phyloP scores from a whole-genome alignment of 345 rosid species.

The Moricandia moricandioides region DNA sequence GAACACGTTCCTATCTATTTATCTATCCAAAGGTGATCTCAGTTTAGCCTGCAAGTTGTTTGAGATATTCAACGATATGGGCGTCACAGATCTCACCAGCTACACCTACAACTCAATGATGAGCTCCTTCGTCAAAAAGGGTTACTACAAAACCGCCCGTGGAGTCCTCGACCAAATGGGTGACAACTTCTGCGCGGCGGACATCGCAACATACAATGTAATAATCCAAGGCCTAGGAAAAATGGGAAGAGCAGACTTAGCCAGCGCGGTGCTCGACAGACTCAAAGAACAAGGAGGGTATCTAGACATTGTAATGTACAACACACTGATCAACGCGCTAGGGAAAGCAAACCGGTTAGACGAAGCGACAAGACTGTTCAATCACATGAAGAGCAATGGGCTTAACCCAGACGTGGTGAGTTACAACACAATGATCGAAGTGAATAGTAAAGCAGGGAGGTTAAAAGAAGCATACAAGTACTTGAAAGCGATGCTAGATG shows the following conservation, averaged over 20 bases:
- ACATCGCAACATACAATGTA: constrained; percentile 78
- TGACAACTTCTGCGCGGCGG: constrained; percentile 58
- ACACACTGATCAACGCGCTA: constrained; percentile 73
- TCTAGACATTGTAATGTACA: constrained; percentile 87
- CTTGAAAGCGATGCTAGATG: constrained; percentile 73
- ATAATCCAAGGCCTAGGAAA: constrained; percentile 85
- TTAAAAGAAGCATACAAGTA: constrained; percentile 74
- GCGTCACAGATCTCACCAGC: constrained; percentile 51
- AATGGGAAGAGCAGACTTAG: constrained; percentile 86
- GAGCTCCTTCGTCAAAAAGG: constrained; percentile 87
- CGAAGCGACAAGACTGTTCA: constrained; percentile 65
- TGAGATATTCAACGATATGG: constrained; percentile 68
- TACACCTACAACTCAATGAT: constrained; percentile 82
- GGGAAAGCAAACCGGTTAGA: constrained; percentile 79
- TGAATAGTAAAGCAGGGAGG: constrained; percentile 75
- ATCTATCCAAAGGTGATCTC: constrained; percentile 77
- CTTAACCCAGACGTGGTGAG: constrained; percentile 79
- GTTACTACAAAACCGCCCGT: constrained; percentile 68
- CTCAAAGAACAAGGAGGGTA: constrained; percentile 77
- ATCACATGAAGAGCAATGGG: constrained; percentile 74
- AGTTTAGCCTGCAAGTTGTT: constrained; percentile 89
- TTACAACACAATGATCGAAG: constrained; percentile 78
- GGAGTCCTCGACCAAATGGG: constrained; percentile 71
- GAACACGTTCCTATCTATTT: constrained; percentile 78
- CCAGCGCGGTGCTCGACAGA: constrained; percentile 63